These are phyloP conservation scores for Mycosarcoma maydis DNA, from an alignment of 1,284 basidiomycete species.

Conservation along the genomic window DNA sequence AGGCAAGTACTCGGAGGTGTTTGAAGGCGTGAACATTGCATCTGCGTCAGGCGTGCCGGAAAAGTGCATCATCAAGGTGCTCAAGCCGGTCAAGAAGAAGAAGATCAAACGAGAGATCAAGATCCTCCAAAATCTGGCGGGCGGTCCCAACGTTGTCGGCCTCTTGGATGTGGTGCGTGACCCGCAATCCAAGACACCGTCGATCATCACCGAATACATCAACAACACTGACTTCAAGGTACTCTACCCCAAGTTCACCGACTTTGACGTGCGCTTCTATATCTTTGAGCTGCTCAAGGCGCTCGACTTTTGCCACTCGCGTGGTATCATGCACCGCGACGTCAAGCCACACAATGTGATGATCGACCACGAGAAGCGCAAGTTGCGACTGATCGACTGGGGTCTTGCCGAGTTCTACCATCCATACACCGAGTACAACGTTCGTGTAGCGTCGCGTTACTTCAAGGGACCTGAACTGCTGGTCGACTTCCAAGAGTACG, in stretches of 20 bases:
- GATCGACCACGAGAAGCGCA: constrained; percentile 97
- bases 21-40: constrained; percentile 93
- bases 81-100: constrained; percentile 99
- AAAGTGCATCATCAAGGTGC: constrained; percentile 97
- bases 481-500: constrained; percentile 98
- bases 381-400: constrained; percentile 97
- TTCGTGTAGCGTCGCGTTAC: constrained; percentile 94
- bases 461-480: constrained; percentile 98
- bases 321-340: constrained; percentile 98
- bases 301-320: constrained; percentile 96
- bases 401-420: constrained; percentile 99
- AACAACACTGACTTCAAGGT: constrained; percentile 99
- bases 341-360: constrained; percentile 99
- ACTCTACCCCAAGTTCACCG: constrained; percentile 92
- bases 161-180: constrained; percentile 96
- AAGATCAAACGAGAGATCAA: constrained; percentile 99
- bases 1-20: constrained; percentile 82
- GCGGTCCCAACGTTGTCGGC: constrained; percentile 86
- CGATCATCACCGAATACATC: constrained; percentile 96
- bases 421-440: constrained; percentile 96
- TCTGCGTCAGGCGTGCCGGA: constrained; percentile 74
- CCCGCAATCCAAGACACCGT: constrained; percentile 88
- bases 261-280: constrained; percentile 95
- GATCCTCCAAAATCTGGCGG: constrained; percentile 94
- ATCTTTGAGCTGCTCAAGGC: constrained; percentile 97